Evolutionary conservation across 306 rosid genomes (phyloP).

Genomic region (Sindora glabra): DNA sequence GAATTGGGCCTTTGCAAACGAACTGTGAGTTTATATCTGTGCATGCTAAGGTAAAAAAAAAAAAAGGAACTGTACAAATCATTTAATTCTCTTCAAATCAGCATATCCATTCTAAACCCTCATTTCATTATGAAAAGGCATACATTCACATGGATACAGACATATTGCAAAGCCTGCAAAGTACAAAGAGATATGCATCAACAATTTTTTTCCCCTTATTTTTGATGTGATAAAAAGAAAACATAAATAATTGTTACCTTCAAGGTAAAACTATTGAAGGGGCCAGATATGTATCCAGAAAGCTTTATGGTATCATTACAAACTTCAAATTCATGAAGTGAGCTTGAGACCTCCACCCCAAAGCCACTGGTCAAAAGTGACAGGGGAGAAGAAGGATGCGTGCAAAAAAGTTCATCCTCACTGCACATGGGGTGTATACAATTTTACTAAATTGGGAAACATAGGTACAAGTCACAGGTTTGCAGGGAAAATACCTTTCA

Average conservation of each 20-base stretch:
- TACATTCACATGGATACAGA: constrained; percentile 72
- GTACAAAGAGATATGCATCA: constrained; percentile 9
- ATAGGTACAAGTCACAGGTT: constrained; percentile 8
- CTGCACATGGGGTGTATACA: constrained; percentile 28
- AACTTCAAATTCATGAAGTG: constrained; percentile 48
- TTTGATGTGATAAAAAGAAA: no score
- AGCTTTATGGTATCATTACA: constrained; percentile 51
- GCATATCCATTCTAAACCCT: constrained; percentile 17
- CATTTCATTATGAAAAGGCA: constrained; percentile 22
- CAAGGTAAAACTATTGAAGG: constrained; percentile 36
- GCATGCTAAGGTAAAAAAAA: constrained; percentile 47
- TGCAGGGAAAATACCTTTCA: constrained; percentile 58
- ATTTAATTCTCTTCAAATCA: constrained; percentile 20
- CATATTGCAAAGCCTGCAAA: constrained; percentile 82
- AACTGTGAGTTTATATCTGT: constrained; percentile 83
- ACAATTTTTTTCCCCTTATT: no score
- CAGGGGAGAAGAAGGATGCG: constrained; percentile 67
- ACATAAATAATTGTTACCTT: constrained; percentile 46
- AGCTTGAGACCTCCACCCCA: constrained; percentile 50
- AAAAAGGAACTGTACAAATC: constrained; percentile 4
- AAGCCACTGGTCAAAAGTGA: constrained; percentile 57
- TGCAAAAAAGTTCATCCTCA: constrained; percentile 65
- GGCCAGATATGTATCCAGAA: constrained; percentile 69
- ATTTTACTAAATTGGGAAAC: constrained; percentile 18
- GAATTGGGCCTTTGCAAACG: constrained; percentile 80